Evolutionary conservation across 768 basidiomycete species (phyloP), one percentile per base, ranked within the genome.

Genomic region (Boletus rubropictus): DNA sequence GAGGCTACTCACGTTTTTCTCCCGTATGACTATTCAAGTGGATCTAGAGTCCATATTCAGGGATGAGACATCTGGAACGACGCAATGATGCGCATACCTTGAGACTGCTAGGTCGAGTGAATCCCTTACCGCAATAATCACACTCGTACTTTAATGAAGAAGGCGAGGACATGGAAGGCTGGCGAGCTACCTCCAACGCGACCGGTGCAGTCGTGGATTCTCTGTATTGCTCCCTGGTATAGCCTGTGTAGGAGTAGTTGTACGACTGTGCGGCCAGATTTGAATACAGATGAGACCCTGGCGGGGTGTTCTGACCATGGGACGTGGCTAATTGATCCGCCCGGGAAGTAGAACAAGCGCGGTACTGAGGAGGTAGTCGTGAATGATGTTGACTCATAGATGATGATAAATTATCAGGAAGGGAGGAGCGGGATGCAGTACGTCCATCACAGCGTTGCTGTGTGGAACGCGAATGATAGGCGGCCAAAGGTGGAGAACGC

Each of bases 1-100:
- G 10, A 34, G 28, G 21, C 10, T 15, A 72, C 83, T 73, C 62
- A 89, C 87, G 87, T 71, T 84, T 89, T 65, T 86, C 85, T 52
- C 86, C 87, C 0, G 86, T 89, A 65, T 90, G 87, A 56, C 85
- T 88, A 53, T 90, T 87, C 52, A 86, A 66, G 65, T 90, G 88
- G 54, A 88, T 89, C 88, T 89, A 50, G 51, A 28, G 33, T 50
- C 17, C 24, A 45, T 10, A 50, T 48, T 59, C 24, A 55, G 49
- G 48, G 32, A 49, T 11, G 35, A 18, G 37, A 29, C 20, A 15
- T 22, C 21, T 25, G 34, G 38, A 33, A 48, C 28, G 35, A 44
- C 32, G 29, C 40, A 15, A 42, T 39, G 49, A 41, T 27, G 36
- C 42, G 20, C 51, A 63, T 51, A 85, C 87, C 78, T 80, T 88